phyloP scores from a whole-genome alignment of 257 asterid genomes.

The Ocimum tenuiflorum region DNA sequence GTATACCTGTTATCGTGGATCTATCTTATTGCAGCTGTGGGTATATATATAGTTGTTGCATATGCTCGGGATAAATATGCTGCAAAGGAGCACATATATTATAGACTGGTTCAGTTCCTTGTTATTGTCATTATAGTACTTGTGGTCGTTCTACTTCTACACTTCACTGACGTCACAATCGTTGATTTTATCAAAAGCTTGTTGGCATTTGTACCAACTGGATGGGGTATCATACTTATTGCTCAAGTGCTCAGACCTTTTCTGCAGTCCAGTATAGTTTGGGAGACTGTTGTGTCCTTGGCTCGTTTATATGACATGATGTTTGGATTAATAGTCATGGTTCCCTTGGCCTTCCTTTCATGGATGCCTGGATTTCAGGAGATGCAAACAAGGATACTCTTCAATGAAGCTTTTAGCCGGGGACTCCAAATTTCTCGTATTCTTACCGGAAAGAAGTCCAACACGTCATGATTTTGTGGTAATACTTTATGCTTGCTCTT shows the following conservation, averaged over 20 bases:
- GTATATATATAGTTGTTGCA: slow-evolving; percentile 48
- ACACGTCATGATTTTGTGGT: slow-evolving; percentile 33
- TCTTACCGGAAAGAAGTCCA: slow-evolving; percentile 66
- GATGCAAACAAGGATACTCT: slow-evolving; percentile 85
- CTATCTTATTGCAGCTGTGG: slow-evolving; percentile 46
- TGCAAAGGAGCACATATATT: slow-evolving; percentile 61
- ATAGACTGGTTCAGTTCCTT: slow-evolving; percentile 73
- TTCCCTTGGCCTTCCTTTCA: slow-evolving; percentile 69
- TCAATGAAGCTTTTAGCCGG: slow-evolving; percentile 85
- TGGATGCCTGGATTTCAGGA: slow-evolving; percentile 97
- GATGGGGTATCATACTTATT: slow-evolving; percentile 89
- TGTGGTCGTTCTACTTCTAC: slow-evolving; percentile 42
- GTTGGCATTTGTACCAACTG: slow-evolving; percentile 89
- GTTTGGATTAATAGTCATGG: slow-evolving; percentile 80
- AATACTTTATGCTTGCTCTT: neutral
- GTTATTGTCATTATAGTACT: slow-evolving; percentile 46
- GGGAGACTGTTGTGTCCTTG: slow-evolving; percentile 84
- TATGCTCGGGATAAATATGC: slow-evolving; percentile 77
- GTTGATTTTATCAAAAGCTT: slow-evolving; percentile 63
- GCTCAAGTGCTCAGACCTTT: slow-evolving; percentile 90
- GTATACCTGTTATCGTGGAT: slow-evolving; percentile 93
- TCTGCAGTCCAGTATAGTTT: slow-evolving; percentile 64
- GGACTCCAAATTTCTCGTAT: slow-evolving; percentile 93
- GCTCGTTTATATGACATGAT: slow-evolving; percentile 86
- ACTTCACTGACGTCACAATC: slow-evolving; percentile 33